Conservation (phyloP, 2,329 filamentous ascomycete species). For the Trichoderma sp. region DNA sequence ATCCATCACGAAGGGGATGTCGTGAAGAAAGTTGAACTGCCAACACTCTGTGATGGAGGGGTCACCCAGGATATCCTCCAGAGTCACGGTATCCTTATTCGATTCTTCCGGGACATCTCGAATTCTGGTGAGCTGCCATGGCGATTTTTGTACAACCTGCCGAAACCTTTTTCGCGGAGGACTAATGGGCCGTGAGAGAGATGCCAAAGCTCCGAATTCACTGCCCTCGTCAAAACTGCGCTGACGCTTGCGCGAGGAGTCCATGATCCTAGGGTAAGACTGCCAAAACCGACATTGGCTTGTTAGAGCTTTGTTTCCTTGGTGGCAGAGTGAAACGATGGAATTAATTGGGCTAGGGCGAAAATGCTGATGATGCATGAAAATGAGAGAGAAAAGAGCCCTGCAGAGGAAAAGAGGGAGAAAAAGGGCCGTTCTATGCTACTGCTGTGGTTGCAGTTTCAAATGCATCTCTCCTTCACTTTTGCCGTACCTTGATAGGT, state of each 20-base stretch:
- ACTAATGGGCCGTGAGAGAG: constrained; percentile 43
- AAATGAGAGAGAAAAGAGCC: background rate
- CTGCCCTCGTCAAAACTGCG: constrained; percentile 21
- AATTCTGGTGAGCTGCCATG: constrained; percentile 69
- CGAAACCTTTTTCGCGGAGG: constrained; percentile 41
- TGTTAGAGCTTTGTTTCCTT: background rate
- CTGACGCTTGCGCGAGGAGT: constrained; percentile 33
- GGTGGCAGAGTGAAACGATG: background rate
- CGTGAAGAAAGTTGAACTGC: constrained; percentile 68
- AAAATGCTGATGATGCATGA: background rate
- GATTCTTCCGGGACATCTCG: constrained; percentile 55
- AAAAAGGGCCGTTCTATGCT: background rate
- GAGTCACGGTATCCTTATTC: constrained; percentile 64
- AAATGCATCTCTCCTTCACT: background rate
- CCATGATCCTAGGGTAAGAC: constrained; percentile 27
- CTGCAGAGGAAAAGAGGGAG: background rate
- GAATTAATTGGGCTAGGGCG: background rate
- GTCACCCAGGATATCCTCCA: constrained; percentile 69
- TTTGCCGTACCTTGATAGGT: background rate
- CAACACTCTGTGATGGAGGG: constrained; percentile 70
- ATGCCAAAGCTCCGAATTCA: constrained; percentile 23
- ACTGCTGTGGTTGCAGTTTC: background rate
- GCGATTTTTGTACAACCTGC: constrained; percentile 48
- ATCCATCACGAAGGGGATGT: constrained; percentile 54
- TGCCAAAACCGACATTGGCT: background rate